Conservation (phyloP, 192 early-diverging fungal species). For the Pilobolus umbonatus region DNA sequence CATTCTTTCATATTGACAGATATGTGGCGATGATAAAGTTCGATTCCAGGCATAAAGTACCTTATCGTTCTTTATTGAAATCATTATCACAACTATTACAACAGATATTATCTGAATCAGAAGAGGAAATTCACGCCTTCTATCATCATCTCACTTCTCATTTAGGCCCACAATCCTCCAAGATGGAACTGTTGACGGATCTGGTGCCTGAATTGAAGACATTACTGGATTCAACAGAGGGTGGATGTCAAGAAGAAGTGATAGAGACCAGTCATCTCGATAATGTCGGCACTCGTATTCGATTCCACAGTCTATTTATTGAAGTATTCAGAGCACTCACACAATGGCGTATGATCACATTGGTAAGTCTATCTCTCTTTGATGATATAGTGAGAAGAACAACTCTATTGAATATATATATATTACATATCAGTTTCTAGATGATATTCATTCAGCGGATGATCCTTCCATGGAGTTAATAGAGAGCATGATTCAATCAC, state of each 20-base stretch:
- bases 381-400: too few species aligned
- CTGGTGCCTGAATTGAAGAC: conserved; percentile 28
- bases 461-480: conserved; percentile 29
- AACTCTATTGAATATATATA: not conserved
- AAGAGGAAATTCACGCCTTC: conserved; percentile 19
- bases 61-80: conserved; percentile 26
- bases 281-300: conserved; percentile 17
- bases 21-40: conserved; percentile 30
- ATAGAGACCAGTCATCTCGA: conserved; percentile 5
- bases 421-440: conserved; percentile 20
- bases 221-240: conserved; percentile 6
- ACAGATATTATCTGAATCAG: conserved; percentile 31
- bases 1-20: not conserved
- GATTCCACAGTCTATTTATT: conserved; percentile 27
- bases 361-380: conserved; percentile 18
- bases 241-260: not conserved
- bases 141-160: conserved; percentile 15
- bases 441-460: conserved; percentile 34
- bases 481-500: conserved; percentile 17
- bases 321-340: conserved; percentile 27
- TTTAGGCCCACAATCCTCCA: conserved; percentile 16
- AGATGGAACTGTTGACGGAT: conserved; percentile 19
- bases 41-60: conserved; percentile 25
- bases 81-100: conserved; percentile 29
- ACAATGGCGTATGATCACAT: conserved; percentile 26